Conservation (phyloP, 2,329 filamentous ascomycete species). For the Fusarium torreyae region DNA sequence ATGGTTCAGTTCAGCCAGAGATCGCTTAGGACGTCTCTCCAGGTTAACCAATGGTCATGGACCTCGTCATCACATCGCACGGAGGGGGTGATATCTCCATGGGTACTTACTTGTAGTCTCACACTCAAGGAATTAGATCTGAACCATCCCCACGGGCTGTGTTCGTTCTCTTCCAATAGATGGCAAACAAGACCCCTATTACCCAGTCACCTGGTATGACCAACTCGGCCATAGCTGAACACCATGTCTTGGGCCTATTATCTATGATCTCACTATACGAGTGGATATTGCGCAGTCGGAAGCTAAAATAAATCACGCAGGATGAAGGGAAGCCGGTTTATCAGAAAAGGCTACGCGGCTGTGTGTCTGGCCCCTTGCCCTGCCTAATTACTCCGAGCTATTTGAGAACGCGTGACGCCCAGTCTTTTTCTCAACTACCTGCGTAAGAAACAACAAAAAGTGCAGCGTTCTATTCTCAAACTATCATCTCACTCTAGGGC, state of each 20-base stretch:
- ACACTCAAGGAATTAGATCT: slow-evolving; percentile 9
- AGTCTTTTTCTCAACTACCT: neutral
- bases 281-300: neutral
- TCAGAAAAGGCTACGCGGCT: neutral
- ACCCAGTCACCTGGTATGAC: neutral
- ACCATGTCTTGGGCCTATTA: neutral
- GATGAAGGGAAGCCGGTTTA: neutral
- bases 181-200: neutral
- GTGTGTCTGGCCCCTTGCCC: too few relatives aligned
- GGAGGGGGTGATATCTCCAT: neutral
- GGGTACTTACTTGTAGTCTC: neutral
- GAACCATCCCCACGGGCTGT: slow-evolving; percentile 2
- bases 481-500: neutral
- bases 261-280: slow-evolving; percentile 1
- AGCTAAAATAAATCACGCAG: slow-evolving; percentile 9
- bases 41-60: neutral
- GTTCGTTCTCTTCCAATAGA: slow-evolving; percentile 17
- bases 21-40: neutral
- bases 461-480: too few relatives aligned
- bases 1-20: neutral
- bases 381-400: neutral
- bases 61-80: too few relatives aligned
- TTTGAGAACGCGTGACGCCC: slow-evolving; percentile 2
- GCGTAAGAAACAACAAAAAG: neutral
- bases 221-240: neutral